Evolutionary conservation across 192 early-diverging fungal species (phyloP).

Genomic region (Linnemannia exigua): DNA sequence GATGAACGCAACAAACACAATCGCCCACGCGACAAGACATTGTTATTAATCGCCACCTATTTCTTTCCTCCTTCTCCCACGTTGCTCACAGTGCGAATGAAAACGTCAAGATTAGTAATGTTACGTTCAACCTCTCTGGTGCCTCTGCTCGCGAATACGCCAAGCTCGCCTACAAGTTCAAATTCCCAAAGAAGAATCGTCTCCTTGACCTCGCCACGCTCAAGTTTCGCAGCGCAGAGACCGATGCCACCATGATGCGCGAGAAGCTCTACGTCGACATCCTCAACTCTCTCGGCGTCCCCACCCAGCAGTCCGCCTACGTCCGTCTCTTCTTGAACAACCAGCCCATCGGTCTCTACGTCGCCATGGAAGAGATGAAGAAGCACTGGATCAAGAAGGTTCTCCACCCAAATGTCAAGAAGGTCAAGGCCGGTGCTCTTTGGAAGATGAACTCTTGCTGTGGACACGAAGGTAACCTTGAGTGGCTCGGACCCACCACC

Average conservation of each 20-base stretch:
- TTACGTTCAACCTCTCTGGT: conserved; percentile 52
- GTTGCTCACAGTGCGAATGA: conserved; percentile 29
- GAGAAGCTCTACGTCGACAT: conserved; percentile 62
- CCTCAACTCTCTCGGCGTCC: conserved; percentile 55
- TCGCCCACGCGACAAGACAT: background rate
- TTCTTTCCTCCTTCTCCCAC: background rate
- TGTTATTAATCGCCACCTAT: background rate
- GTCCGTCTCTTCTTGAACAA: conserved; percentile 56
- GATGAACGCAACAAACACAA: too few relatives aligned
- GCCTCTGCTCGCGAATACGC: conserved; percentile 47
- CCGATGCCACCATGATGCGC: conserved; percentile 60
- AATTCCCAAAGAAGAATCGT: conserved; percentile 45
- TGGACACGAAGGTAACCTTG: conserved; percentile 42
- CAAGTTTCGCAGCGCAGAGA: conserved; percentile 55
- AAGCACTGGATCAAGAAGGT: conserved; percentile 36
- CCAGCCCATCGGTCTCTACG: conserved; percentile 52
- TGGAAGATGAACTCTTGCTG: conserved; percentile 49
- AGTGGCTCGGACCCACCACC: conserved; percentile 45
- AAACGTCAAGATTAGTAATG: conserved; percentile 39
- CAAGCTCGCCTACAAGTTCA: conserved; percentile 58
- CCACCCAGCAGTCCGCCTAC: conserved; percentile 47
- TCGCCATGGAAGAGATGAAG: conserved; percentile 58
- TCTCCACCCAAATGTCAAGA: conserved; percentile 43
- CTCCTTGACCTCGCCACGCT: conserved; percentile 49
- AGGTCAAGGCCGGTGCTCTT: conserved; percentile 39